Evolutionary conservation across 768 basidiomycete genomes (phyloP).

Genomic region (Mycena maculata): DNA sequence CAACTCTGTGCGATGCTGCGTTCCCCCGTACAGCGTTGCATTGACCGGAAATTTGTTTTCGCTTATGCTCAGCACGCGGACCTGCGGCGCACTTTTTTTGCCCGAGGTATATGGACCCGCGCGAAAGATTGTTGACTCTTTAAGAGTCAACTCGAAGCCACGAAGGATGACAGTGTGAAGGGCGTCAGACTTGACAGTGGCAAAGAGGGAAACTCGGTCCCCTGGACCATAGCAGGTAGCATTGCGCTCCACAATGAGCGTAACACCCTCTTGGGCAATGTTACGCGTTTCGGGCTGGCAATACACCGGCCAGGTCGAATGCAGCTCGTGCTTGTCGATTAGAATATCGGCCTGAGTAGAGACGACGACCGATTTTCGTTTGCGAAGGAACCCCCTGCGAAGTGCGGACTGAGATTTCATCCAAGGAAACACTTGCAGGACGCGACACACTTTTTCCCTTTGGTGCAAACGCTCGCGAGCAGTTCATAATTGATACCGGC

Average conservation of each 20-base stretch:
- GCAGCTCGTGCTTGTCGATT: slow-evolving; percentile 94
- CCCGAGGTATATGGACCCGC: slow-evolving; percentile 65
- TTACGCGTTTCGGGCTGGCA: slow-evolving; percentile 81
- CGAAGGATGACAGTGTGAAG: slow-evolving; percentile 78
- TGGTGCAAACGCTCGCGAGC: slow-evolving; percentile 85
- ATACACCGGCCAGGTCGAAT: slow-evolving; percentile 94
- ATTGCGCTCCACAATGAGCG: slow-evolving; percentile 79
- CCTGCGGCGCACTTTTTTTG: slow-evolving; percentile 71
- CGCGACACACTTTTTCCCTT: slow-evolving; percentile 80
- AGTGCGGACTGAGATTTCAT: slow-evolving; percentile 10
- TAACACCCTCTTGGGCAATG: slow-evolving; percentile 73
- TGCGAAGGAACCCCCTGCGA: slow-evolving; percentile 83
- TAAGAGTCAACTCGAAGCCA: slow-evolving; percentile 84
- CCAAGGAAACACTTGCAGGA: background rate
- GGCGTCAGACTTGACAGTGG: slow-evolving; percentile 78
- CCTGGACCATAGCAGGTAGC: slow-evolving; percentile 89
- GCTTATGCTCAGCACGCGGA: slow-evolving; percentile 64
- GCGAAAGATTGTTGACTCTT: slow-evolving; percentile 82
- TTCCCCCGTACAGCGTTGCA: slow-evolving; percentile 78
- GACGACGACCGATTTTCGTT: slow-evolving; percentile 76
- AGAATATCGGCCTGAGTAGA: slow-evolving; percentile 78
- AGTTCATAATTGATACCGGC: slow-evolving; percentile 93
- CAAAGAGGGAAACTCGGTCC: slow-evolving; percentile 79
- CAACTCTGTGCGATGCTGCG: slow-evolving; percentile 79
- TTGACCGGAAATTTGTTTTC: slow-evolving; percentile 82